Evolutionary conservation across 2,329 filamentous ascomycete species (phyloP).

Genomic region (Exutisphaerella laricina): DNA sequence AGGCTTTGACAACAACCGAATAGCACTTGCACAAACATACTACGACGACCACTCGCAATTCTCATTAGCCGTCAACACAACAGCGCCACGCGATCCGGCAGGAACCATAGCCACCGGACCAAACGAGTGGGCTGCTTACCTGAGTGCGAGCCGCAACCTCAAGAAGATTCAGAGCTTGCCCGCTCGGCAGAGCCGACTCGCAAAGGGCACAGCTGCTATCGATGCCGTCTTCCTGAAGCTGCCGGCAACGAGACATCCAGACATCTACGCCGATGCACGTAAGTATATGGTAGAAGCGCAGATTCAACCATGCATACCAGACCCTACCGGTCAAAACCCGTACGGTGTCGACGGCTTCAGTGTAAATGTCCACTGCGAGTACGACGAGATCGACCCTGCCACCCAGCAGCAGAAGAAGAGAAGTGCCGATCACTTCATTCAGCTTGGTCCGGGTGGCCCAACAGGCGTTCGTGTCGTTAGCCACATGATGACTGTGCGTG

Average conservation of each 20-base stretch:
- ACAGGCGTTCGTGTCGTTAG: slow-evolving; percentile 68
- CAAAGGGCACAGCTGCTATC: slow-evolving; percentile 60
- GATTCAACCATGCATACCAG: slow-evolving; percentile 63
- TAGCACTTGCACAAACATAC: slow-evolving; percentile 56
- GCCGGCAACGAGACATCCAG: slow-evolving; percentile 68
- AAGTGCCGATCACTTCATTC: slow-evolving; percentile 75
- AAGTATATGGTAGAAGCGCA: slow-evolving; percentile 84
- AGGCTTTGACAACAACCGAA: slow-evolving; percentile 67
- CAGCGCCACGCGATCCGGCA: slow-evolving; percentile 46
- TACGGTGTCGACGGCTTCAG: slow-evolving; percentile 71
- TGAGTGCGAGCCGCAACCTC: slow-evolving; percentile 73
- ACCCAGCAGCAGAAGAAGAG: slow-evolving; percentile 56
- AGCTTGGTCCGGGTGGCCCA: slow-evolving; percentile 64
- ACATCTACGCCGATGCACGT: slow-evolving; percentile 58
- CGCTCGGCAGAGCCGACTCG: slow-evolving; percentile 60
- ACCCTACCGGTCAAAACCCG: slow-evolving; percentile 58
- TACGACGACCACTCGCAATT: slow-evolving; percentile 75
- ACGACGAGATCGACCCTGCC: slow-evolving; percentile 62
- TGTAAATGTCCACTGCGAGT: slow-evolving; percentile 76
- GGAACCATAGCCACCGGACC: slow-evolving; percentile 34
- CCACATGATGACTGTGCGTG: slow-evolving; percentile 69
- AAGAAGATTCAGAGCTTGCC: slow-evolving; percentile 59
- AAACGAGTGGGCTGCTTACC: slow-evolving; percentile 67
- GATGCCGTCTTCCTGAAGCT: slow-evolving; percentile 63
- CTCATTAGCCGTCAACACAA: slow-evolving; percentile 66